Percentiles rank a stretch among this genome's conserved stretches.
phyloP scores from a whole-genome alignment of 1,284 basidiomycete genomes.

The Moesziomyces sp. region DNA sequence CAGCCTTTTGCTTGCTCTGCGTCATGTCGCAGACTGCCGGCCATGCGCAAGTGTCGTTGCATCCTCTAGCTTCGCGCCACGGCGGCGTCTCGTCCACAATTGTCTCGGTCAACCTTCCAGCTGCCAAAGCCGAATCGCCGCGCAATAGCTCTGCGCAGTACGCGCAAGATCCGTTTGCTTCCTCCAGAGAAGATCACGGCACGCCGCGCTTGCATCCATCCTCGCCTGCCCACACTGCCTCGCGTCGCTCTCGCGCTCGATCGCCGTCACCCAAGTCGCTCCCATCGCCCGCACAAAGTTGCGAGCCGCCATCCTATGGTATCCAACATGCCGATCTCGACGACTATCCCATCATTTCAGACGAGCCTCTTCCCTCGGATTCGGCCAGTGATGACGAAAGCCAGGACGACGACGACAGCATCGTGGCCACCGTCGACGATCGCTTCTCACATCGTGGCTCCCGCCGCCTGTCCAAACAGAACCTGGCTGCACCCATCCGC shows the following conservation, averaged over 20 bases:
- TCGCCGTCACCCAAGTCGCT: conserved; percentile 35
- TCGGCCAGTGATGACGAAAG: conserved; percentile 8
- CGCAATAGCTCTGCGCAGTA: background rate
- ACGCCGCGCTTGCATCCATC: conserved; percentile 30
- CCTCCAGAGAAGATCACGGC: conserved; percentile 16
- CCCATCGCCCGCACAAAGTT: conserved; percentile 8
- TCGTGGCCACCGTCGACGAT: conserved; percentile 17
- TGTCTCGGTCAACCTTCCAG: conserved; percentile 42
- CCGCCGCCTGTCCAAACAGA: conserved; percentile 10
- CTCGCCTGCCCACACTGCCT: conserved; percentile 8
- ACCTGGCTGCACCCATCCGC: conserved; percentile 52
- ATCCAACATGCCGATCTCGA: conserved; percentile 52
- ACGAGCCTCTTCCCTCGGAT: conserved; percentile 24
- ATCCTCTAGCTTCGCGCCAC: conserved; percentile 56
- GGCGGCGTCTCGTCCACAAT: conserved; percentile 48
- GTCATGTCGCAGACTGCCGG: conserved; percentile 37
- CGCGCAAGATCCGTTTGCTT: background rate
- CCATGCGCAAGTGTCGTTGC: conserved; percentile 54
- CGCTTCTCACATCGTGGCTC: background rate
- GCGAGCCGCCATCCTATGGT: conserved; percentile 35
- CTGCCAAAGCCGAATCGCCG: background rate
- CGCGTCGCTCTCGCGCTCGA: conserved; percentile 7
- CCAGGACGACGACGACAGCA: conserved; percentile 15
- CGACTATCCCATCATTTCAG: conserved; percentile 51
- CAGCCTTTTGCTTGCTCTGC: conserved; percentile 1